Conservation (phyloP, 345 rosid genomes). For the Pistacia integerrima region DNA sequence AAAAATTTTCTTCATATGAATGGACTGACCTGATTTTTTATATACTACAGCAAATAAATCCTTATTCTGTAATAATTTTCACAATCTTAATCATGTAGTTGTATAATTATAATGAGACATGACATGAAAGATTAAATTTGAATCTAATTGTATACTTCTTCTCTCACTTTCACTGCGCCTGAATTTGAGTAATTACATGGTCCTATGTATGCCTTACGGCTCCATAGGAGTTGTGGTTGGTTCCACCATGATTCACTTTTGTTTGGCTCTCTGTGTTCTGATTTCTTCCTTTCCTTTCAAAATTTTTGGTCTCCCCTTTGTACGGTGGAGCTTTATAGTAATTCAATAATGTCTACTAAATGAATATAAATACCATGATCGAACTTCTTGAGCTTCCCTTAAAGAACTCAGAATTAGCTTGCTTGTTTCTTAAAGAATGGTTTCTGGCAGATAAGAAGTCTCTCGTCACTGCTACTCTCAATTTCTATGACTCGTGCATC, state of each 20-base stretch:
- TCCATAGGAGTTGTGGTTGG: slow-evolving; percentile 42
- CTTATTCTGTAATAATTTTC: slow-evolving; percentile 75
- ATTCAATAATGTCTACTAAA: slow-evolving; percentile 32
- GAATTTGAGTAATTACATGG: slow-evolving; percentile 47
- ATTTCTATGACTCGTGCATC: slow-evolving; percentile 86
- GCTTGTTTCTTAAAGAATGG: slow-evolving; percentile 76
- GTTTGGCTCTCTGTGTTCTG: slow-evolving; percentile 36
- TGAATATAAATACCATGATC: slow-evolving; percentile 32
- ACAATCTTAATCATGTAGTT: slow-evolving; percentile 51
- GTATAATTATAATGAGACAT: slow-evolving; percentile 32
- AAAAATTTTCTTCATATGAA: slow-evolving; percentile 12
- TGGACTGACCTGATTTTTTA: slow-evolving; percentile 18
- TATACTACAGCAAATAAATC: slow-evolving; percentile 25
- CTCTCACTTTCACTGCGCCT: slow-evolving; percentile 21
- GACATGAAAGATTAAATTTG: slow-evolving; percentile 20
- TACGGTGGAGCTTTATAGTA: slow-evolving; percentile 33
- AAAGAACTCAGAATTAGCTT: slow-evolving; percentile 31
- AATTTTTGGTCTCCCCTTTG: slow-evolving; percentile 27
- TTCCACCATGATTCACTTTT: slow-evolving; percentile 33
- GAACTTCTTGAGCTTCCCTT: slow-evolving; percentile 17
- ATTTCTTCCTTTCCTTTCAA: slow-evolving; percentile 42
- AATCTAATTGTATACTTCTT: slow-evolving; percentile 39
- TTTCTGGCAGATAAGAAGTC: slow-evolving; percentile 92
- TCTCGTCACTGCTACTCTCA: slow-evolving; percentile 87
- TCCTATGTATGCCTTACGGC: slow-evolving; percentile 60